phyloP scores from a whole-genome alignment of 805 yeast genomes.

The Candida wancherniae region DNA sequence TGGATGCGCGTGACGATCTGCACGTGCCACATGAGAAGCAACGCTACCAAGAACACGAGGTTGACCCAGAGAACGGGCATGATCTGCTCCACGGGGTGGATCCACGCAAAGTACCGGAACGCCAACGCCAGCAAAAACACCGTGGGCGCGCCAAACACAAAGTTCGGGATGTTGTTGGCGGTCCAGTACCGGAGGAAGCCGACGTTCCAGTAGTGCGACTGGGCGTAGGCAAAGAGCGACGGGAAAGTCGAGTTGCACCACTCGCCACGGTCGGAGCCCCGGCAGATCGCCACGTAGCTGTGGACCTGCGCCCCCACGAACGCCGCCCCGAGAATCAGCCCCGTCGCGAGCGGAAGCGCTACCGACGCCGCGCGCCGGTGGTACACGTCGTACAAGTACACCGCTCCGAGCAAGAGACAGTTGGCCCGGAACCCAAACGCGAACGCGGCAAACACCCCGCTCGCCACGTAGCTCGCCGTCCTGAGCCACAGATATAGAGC shows the following conservation, averaged over 20 bases:
- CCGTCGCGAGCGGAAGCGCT: conserved; percentile 44
- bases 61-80: conserved; percentile 42
- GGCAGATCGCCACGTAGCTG: conserved; percentile 59
- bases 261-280: conserved; percentile 52
- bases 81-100: conserved; percentile 30
- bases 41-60: conserved; percentile 43
- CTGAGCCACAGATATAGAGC: neutral
- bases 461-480: conserved; percentile 30
- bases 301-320: conserved; percentile 44
- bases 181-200: conserved; percentile 88
- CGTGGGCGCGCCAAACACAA: conserved; percentile 69
- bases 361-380: conserved; percentile 3
- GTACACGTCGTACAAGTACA: conserved; percentile 56
- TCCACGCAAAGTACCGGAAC: conserved; percentile 29
- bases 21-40: conserved; percentile 66
- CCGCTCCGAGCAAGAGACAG: conserved; percentile 64
- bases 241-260: conserved; percentile 69
- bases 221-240: conserved; percentile 67
- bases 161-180: conserved; percentile 73
- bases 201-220: conserved; percentile 73
- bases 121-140: conserved; percentile 43
- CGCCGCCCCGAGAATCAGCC: conserved; percentile 46
- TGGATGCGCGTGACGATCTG: conserved; percentile 81
- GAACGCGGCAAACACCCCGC: conserved; percentile 52
- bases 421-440: conserved; percentile 72